Percentiles rank a stretch among this genome's conserved stretches.
Conservation (phyloP, 352 stramenopile genomes). For the Thalassiosira mediterranea region DNA sequence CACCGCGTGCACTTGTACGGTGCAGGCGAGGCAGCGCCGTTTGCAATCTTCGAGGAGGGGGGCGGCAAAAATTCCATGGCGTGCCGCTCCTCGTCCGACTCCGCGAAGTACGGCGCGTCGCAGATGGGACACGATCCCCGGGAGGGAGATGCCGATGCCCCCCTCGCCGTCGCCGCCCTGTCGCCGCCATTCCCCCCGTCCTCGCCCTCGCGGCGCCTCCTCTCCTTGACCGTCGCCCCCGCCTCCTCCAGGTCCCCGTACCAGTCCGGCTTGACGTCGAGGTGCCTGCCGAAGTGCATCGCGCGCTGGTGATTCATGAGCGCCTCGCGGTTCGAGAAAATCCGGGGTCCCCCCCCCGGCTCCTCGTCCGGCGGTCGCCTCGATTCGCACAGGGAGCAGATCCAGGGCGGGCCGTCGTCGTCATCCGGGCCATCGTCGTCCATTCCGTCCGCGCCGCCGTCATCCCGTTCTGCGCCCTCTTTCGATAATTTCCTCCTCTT, state of each 20-base stretch:
- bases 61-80: conserved; percentile 50
- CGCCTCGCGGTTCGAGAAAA: conserved; percentile 52
- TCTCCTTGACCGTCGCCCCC: conserved; percentile 2
- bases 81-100: conserved; percentile 34
- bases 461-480: conserved; percentile 1
- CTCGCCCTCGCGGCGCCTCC: background rate
- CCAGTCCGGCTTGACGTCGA: conserved; percentile 72
- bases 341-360: conserved; percentile 1
- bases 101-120: conserved; percentile 21
- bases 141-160: background rate
- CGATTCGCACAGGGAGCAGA: conserved; percentile 42
- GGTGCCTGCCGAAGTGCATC: conserved; percentile 66
- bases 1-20: conserved; percentile 52
- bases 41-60: background rate
- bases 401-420: conserved; percentile 7
- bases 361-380: background rate
- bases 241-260: conserved; percentile 16
- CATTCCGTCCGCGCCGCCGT: conserved; percentile 10
- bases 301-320: conserved; percentile 64
- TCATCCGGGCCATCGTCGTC: conserved; percentile 21
- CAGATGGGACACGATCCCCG: conserved; percentile 45
- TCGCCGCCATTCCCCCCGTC: background rate
- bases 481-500: conserved; percentile 19
- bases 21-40: background rate
- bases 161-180: background rate